These are phyloP conservation scores for Cucumis variabilis DNA, from an alignment of 331 rosid species.

Conservation along the genomic window DNA sequence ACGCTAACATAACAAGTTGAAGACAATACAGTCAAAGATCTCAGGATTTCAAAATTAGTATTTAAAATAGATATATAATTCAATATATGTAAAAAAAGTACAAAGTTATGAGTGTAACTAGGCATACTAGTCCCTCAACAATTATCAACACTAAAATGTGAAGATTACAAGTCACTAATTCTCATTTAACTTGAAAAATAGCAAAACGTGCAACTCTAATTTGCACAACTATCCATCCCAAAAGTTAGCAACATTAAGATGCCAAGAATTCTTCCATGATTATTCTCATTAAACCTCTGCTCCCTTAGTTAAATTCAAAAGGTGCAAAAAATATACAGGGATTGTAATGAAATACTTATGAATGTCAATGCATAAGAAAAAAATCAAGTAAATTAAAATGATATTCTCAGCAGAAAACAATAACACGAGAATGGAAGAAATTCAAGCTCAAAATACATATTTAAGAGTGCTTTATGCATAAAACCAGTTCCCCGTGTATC, in stretches of 20 bases:
- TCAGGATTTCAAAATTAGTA: neutral
- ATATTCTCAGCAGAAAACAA: neutral
- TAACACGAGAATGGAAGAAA: neutral
- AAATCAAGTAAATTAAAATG: neutral
- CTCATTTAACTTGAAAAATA: too few relatives aligned
- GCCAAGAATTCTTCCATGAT: neutral
- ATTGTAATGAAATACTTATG: too few relatives aligned
- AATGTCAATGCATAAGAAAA: too few relatives aligned
- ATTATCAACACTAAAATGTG: neutral
- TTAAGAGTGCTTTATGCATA: slow-evolving; percentile 94
- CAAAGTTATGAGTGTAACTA: neutral
- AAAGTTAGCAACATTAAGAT: too few relatives aligned
- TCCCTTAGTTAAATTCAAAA: neutral
- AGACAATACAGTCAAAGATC: slow-evolving; percentile 44
- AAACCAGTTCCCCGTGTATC: slow-evolving; percentile 98
- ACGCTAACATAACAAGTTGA: neutral
- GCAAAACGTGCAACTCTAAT: too few relatives aligned
- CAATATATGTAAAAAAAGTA: neutral
- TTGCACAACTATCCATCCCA: too few relatives aligned
- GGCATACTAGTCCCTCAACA: neutral
- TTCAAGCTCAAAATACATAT: slow-evolving; percentile 52
- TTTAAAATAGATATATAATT: neutral
- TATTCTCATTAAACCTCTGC: too few relatives aligned
- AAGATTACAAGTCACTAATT: neutral
- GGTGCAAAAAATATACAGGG: neutral